Conservation (phyloP, 768 basidiomycete species). For the Nidula microcarpa region DNA sequence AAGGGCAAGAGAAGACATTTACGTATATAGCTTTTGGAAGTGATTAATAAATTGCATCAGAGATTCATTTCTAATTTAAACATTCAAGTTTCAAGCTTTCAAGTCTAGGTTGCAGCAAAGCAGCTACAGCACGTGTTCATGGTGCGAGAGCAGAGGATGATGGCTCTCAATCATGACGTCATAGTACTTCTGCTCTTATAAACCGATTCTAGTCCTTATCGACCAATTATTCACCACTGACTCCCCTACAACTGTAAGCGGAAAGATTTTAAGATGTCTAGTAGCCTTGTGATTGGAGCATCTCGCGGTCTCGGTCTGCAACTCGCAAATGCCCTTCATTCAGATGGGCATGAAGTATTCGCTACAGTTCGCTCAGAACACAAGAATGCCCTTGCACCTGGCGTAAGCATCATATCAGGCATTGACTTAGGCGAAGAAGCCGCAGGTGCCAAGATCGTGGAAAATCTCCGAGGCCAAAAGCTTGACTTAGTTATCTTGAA, state of each 20-base stretch:
- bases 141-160: neutral
- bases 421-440: constrained; percentile 30
- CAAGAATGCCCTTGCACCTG: constrained; percentile 20
- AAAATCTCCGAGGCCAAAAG: constrained; percentile 23
- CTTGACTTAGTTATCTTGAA: constrained; percentile 32
- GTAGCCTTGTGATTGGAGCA: constrained; percentile 37
- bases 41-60: too few species aligned
- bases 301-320: constrained; percentile 41
- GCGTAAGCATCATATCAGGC: constrained; percentile 28
- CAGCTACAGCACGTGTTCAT: neutral
- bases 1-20: too few species aligned
- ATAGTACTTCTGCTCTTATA: neutral
- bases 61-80: neutral
- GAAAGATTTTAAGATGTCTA: constrained; percentile 8
- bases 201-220: neutral
- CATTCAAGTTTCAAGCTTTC: neutral
- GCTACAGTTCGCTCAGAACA: constrained; percentile 31
- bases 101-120: neutral
- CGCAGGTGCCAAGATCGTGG: constrained; percentile 30
- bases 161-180: neutral
- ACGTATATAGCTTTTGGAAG: too few species aligned
- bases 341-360: constrained; percentile 23
- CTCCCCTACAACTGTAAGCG: neutral
- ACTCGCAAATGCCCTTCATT: constrained; percentile 21
- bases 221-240: neutral